Evolutionary conservation across 805 yeast genomes (phyloP), one percentile per base, ranked within the genome.

Genomic region (Trichomonascus vanleenenianus): DNA sequence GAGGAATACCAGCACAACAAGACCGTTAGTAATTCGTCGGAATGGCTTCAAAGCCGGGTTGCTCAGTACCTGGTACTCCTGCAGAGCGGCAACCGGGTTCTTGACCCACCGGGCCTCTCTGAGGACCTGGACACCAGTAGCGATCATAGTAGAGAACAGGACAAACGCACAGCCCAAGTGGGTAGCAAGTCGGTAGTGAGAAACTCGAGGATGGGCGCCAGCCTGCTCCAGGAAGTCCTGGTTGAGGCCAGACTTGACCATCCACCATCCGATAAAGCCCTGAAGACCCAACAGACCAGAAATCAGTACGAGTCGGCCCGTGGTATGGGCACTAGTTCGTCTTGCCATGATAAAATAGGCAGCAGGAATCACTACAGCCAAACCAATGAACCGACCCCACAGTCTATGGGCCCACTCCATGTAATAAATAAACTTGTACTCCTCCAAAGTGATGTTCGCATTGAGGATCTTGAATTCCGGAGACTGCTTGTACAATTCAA

Each of bases 241-340:
- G 60, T 88, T 95, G 46, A 93, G 73, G 27, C 98, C 98, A 8
- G 96, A 86, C 57, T 85, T 80, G 43, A 93, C 98, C 98, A 93
- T 93, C 99, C 99, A 93, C 98, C 98, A 93, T 30, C 98, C 98
- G 54, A 93, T 83, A 44, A 82, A 84, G 44, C 98, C 98, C 70
- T 93, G 98, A 40, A 93, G 68, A 9, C 96, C 99, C 47, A 93
- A 72, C 43, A 93, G 67, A 0, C 74, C 79, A 36, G 95, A 76
- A 39, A 93, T 75, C 1, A 85, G 85, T 16, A 85, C 64, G 12
- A 93, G 69, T 54, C 86, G 74, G 46, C 70, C 69, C 41, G 85
- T 81, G 2, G 85, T 82, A 48, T 79, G 79, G 2, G 76, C 65
- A 2, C 88, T 79, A 9, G 91, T 79, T 51, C 71, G 79, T 35